Evolutionary conservation across 768 basidiomycete species (phyloP).

Genomic region (Tremella yokohamensis): DNA sequence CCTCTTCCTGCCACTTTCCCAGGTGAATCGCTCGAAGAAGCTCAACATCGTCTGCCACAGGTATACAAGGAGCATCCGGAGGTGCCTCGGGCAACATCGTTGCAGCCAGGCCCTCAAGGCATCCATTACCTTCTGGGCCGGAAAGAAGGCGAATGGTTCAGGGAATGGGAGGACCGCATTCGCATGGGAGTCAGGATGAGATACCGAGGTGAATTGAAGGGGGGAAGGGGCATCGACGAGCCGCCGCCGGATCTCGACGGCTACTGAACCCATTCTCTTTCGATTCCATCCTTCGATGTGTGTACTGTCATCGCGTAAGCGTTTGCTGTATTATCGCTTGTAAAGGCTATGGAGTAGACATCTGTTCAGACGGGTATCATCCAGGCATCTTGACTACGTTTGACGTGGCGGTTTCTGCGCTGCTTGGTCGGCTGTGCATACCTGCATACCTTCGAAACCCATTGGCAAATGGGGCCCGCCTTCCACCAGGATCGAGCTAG

Average conservation of each 20-base stretch:
- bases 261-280: conserved; percentile 11
- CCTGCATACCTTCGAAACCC: no score
- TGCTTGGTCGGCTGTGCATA: no score
- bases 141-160: conserved; percentile 75
- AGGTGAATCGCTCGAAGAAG: conserved; percentile 18
- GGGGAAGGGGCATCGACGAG: conserved; percentile 10
- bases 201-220: conserved; percentile 31
- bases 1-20: conserved; percentile 36
- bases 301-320: no score
- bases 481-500: no score
- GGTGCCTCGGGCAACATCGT: conserved; percentile 16
- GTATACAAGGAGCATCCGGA: conserved; percentile 33
- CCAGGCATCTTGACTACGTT: no score
- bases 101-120: conserved; percentile 46
- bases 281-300: no score
- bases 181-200: conserved; percentile 57
- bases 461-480: no score
- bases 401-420: no score
- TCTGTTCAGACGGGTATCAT: no score
- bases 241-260: conserved; percentile 21
- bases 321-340: no score
- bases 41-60: conserved; percentile 21
- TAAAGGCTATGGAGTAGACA: no score
- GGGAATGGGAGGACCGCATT: conserved; percentile 69
- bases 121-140: conserved; percentile 57